Evolutionary conservation across 2,329 filamentous ascomycete species (phyloP), one percentile per base, ranked within the genome.

Genomic region (Biscogniauxia sp.): DNA sequence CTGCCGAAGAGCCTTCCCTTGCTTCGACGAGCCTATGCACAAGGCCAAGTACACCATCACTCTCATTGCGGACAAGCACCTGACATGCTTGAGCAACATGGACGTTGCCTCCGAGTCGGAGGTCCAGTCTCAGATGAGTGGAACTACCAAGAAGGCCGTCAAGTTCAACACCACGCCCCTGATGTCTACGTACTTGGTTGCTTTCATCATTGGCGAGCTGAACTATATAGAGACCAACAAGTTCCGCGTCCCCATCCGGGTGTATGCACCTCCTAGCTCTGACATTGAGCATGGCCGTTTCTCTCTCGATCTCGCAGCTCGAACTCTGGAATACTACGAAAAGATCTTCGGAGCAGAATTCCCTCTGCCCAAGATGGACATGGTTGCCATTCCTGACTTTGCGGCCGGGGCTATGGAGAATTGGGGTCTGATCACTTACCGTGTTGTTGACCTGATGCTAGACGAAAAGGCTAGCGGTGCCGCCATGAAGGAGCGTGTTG

Each of bases 401-500:
- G 92, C 92, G 55, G 92, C 93, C 54, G 94, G 94, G 64, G 94
- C 93, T 61, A 97, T 98, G 93, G 93, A 98, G 82, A 98, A 98
- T 76, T 98, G 94, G 94, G 94, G 94, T 73, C 81, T 98, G 56
- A 88, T 98, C 68, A 98, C 94, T 6, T 98, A 97, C 79, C 90
- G 94, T 66, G 91, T 96, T 20, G 93, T 97, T 37, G 92, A 96
- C 72, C 77, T 98, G 53, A 84, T 98, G 61, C 86, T 96, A 64
- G 94, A 98, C 70, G 92, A 97, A 77, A 95, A 96, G 82, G 90
- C 86, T 2, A 95, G 91, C 70, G 91, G 93, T 72, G 93, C 94
- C 20, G 89, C 90, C 45, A 92, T 89, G 63, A 97, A 96, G 80
- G 91, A 97, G 79, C 88, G 93, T 49, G 91, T 98, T 58, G 94